Evolutionary conservation across 345 rosid species (phyloP).

Genomic region (Anacardium occidentale): DNA sequence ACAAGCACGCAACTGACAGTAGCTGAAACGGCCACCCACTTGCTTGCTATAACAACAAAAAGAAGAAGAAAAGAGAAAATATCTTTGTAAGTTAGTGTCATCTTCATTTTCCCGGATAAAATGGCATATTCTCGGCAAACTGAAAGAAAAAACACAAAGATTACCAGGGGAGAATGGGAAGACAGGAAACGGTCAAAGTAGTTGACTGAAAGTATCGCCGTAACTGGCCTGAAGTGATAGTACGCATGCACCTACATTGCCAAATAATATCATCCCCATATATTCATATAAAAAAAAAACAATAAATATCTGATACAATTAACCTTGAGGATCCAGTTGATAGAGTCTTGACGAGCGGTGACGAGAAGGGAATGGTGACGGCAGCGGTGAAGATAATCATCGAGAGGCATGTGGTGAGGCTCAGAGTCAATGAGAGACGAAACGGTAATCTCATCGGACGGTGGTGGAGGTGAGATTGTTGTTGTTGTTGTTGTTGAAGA

Average conservation of each 20-base stretch:
- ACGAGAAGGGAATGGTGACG: constrained; percentile 43
- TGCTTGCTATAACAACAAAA: constrained; percentile 18
- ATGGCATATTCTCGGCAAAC: constrained; percentile 20
- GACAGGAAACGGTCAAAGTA: constrained; percentile 71
- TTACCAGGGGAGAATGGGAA: constrained; percentile 44
- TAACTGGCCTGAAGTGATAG: constrained; percentile 46
- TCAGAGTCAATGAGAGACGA: constrained; percentile 40
- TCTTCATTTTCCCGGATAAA: constrained; percentile 12
- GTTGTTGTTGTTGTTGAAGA: background rate
- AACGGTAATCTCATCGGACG: constrained; percentile 28
- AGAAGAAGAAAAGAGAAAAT: background rate
- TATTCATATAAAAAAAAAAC: background rate
- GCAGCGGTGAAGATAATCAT: constrained; percentile 46
- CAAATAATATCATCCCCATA: background rate
- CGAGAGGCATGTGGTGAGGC: constrained; percentile 31
- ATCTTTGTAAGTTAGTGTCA: background rate
- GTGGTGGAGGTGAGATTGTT: constrained; percentile 5
- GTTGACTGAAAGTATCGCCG: constrained; percentile 55
- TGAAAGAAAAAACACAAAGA: background rate
- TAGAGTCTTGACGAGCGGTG: constrained; percentile 67
- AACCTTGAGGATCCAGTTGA: constrained; percentile 69
- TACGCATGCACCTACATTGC: constrained; percentile 54
- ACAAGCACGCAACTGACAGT: constrained; percentile 64
- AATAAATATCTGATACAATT: background rate
- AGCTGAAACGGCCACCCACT: constrained; percentile 68